Evolutionary conservation across 768 basidiomycete genomes (phyloP).

Genomic region (Boletus fagicola): DNA sequence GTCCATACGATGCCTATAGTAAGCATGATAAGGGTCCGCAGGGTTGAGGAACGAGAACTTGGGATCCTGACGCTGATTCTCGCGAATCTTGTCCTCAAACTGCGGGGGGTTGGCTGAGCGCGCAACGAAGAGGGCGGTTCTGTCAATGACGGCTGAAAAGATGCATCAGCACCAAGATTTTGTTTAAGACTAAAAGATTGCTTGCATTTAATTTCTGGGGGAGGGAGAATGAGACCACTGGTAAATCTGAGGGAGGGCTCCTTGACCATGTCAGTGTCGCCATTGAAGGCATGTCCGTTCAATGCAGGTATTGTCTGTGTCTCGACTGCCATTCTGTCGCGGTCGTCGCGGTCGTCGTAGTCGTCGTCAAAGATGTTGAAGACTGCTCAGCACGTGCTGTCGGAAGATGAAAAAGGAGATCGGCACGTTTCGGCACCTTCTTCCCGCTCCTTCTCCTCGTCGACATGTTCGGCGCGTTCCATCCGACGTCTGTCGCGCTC

Average conservation of each 20-base stretch:
- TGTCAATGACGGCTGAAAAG: conserved; percentile 82
- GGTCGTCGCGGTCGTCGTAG: conserved; percentile 15
- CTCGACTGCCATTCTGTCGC: conserved; percentile 48
- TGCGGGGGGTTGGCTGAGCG: conserved; percentile 90
- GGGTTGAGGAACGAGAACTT: conserved; percentile 99
- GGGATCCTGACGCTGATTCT: conserved; percentile 93
- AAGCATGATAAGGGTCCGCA: conserved; percentile 96
- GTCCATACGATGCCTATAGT: conserved; percentile 92
- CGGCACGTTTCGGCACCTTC: conserved; percentile 27
- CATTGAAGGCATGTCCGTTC: conserved; percentile 45
- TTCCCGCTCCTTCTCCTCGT: not conserved
- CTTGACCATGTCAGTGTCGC: conserved; percentile 41
- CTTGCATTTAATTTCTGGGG: conserved; percentile 91
- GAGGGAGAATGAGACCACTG: conserved; percentile 90
- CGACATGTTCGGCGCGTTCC: conserved; percentile 85
- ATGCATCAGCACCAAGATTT: conserved; percentile 7
- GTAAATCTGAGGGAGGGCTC: conserved; percentile 54
- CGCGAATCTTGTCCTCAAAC: conserved; percentile 96
- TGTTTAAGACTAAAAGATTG: not conserved
- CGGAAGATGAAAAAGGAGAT: conserved; percentile 28
- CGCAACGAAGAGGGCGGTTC: conserved; percentile 88
- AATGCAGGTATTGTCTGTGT: conserved; percentile 36
- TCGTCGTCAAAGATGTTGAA: conserved; percentile 21
- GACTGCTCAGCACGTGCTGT: not conserved
- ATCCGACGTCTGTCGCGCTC: conserved; percentile 59